phyloP scores from a whole-genome alignment of 2,329 filamentous ascomycete genomes.

The Phaeosphaeriaceae sp. region DNA sequence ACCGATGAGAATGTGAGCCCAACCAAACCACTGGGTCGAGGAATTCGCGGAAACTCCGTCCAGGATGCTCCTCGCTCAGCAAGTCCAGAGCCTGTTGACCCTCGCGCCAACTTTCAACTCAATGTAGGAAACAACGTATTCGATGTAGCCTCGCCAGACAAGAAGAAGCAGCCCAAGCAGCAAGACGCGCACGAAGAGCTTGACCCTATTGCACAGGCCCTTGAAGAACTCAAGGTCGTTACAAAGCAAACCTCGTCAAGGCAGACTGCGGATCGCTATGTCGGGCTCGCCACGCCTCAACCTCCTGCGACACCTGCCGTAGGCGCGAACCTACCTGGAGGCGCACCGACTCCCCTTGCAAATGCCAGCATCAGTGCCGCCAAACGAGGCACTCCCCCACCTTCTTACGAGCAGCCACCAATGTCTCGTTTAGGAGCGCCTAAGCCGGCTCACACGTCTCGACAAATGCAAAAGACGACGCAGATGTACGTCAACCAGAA shows the following conservation, averaged over 20 bases:
- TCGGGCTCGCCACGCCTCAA: slow-evolving; percentile 86
- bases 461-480: slow-evolving; percentile 94
- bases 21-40: slow-evolving; percentile 49
- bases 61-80: slow-evolving; percentile 45
- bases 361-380: slow-evolving; percentile 59
- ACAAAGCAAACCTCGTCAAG: slow-evolving; percentile 80
- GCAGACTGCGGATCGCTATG: slow-evolving; percentile 95
- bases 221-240: slow-evolving; percentile 90
- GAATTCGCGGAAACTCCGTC: slow-evolving; percentile 35
- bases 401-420: slow-evolving; percentile 77
- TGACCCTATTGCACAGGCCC: slow-evolving; percentile 89
- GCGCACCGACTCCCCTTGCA: slow-evolving; percentile 54
- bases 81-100: slow-evolving; percentile 82
- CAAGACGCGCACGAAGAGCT: slow-evolving; percentile 64
- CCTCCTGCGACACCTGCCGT: slow-evolving; percentile 50
- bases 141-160: slow-evolving; percentile 81
- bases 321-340: slow-evolving; percentile 48
- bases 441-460: slow-evolving; percentile 88
- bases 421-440: slow-evolving; percentile 85
- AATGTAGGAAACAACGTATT: slow-evolving; percentile 98
- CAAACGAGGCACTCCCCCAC: slow-evolving; percentile 79
- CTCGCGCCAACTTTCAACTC: slow-evolving; percentile 88
- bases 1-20: slow-evolving; percentile 53
- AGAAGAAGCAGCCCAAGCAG: slow-evolving; percentile 55
- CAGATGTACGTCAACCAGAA: slow-evolving; percentile 87